Conservation (phyloP, 805 yeast genomes). For the Scheffersomyces spartinae region DNA sequence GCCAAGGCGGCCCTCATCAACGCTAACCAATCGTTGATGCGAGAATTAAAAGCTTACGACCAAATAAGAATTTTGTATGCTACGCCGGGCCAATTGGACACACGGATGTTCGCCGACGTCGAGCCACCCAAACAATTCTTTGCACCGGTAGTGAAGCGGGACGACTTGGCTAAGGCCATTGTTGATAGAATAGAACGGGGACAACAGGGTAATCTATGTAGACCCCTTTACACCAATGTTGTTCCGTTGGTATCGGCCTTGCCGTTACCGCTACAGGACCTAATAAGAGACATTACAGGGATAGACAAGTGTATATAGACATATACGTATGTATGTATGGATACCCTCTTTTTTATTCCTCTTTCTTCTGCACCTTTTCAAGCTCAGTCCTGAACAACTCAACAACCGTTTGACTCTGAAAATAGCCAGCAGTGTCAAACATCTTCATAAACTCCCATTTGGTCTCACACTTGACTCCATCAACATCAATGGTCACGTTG, state of each 20-base stretch:
- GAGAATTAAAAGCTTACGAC: conserved; percentile 13
- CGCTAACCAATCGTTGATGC: conserved; percentile 24
- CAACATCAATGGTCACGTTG: conserved; percentile 14
- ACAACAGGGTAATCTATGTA: conserved; percentile 19
- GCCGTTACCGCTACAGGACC: conserved; percentile 19
- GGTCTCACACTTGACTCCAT: conserved; percentile 3
- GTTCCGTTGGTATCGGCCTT: conserved; percentile 19
- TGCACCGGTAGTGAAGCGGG: conserved; percentile 26
- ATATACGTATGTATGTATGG: no score
- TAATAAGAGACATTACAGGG: no score
- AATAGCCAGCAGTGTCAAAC: conserved; percentile 23
- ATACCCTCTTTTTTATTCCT: no score
- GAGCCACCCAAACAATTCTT: conserved; percentile 18
- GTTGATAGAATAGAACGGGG: conserved; percentile 16
- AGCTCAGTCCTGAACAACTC: conserved; percentile 5
- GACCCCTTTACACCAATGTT: conserved; percentile 26
- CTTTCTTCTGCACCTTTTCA: conserved; percentile 6
- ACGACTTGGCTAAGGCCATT: conserved; percentile 15
- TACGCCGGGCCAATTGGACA: conserved; percentile 27
- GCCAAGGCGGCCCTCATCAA: conserved; percentile 27
- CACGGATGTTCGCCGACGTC: conserved; percentile 27
- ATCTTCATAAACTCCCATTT: conserved; percentile 17
- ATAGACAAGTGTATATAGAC: no score
- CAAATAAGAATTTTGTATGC: conserved; percentile 19
- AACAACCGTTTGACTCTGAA: no score